Conservation (phyloP, 179 eudicot genomes). For the Beta lomatogona region DNA sequence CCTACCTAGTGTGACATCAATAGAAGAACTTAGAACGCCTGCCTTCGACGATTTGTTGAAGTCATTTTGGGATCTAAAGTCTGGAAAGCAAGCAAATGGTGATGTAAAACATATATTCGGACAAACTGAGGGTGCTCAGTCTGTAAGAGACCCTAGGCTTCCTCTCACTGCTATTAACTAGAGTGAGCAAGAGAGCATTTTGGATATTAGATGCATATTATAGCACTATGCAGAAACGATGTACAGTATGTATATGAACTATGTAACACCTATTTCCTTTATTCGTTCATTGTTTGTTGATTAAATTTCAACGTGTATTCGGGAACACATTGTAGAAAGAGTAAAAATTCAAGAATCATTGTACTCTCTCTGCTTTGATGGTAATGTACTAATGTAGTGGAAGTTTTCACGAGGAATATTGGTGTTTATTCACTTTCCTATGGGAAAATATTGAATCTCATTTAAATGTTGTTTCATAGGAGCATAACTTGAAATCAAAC, state of each 20-base stretch:
- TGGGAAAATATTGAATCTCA: neutral
- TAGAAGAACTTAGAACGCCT: constrained; percentile 93
- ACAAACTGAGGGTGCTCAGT: constrained; percentile 43
- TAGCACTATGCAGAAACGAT: constrained; percentile 27
- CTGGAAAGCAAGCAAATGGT: constrained; percentile 75
- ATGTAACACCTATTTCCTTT: constrained; percentile 21
- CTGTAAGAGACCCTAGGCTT: constrained; percentile 64
- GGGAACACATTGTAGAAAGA: constrained; percentile 13
- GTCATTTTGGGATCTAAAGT: constrained; percentile 77
- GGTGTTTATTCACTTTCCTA: neutral
- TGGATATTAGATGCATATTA: constrained; percentile 33
- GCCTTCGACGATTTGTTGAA: constrained; percentile 80
- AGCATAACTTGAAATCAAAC: too few species aligned
- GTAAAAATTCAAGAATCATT: constrained; percentile 18
- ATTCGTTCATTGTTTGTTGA: constrained; percentile 41
- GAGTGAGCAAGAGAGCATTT: constrained; percentile 12
- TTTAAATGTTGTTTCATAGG: too few species aligned
- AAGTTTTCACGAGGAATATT: neutral
- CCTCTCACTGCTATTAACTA: constrained; percentile 81
- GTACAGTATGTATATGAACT: constrained; percentile 41
- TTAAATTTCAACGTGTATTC: constrained; percentile 28
- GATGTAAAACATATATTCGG: constrained; percentile 62
- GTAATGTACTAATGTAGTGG: neutral
- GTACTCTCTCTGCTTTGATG: neutral
- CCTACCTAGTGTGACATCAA: constrained; percentile 74